Evolutionary conservation across 179 eudicot species (phyloP), one percentile per base, ranked within the genome.

Genomic region (Amaranthus tricolor): DNA sequence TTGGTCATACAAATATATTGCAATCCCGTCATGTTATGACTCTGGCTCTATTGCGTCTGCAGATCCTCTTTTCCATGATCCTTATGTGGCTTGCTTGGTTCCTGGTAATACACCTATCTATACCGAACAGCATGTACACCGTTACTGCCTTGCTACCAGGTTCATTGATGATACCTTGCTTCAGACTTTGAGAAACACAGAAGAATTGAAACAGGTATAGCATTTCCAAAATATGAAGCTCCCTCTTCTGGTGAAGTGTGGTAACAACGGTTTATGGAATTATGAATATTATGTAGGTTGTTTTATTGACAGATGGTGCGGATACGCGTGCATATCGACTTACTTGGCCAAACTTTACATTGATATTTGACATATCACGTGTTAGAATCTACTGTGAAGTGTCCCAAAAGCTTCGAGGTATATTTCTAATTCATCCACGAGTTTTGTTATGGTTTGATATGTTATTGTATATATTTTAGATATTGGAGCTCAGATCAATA

Each of bases 291-390:
- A 53, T 88, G 85, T 88, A 94, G 98, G 92, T 89, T 83, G 97
- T 94, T 80, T 73, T 94, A 77, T 86, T 94, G 70, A 94, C 96
- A 82, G 97, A 94, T 87, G 98, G 98, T 48, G 86, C 88, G 79
- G 98, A 94, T 73, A 94, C 98, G 74, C 89, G 98, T 54, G 90
- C 92, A 72, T 94, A 88, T 80, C 79, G 96, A 79, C 89, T 94
- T 71, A 84, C 83, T 16, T 94, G 98, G 98, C 97, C 94, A 14
- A 73, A 64, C 72, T 92, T 96, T 54, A 90, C 93, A 43, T 60
- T 94, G 81, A 77, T 94, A 21, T 92, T 80, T 79, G 94, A 92
- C 62, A 64, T 94, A 56, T 94, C 97, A 57, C 94, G 87, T 4
- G 91, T 80, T 31, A 73, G 66, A 59, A 79, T 92, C 40, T 92